A percentile compares a stretch with the other conserved stretches of the same genome.
These are phyloP conservation scores for Graphilbum sp. DNA, from an alignment of 2,329 filamentous ascomycete genomes.

Conservation along the genomic window DNA sequence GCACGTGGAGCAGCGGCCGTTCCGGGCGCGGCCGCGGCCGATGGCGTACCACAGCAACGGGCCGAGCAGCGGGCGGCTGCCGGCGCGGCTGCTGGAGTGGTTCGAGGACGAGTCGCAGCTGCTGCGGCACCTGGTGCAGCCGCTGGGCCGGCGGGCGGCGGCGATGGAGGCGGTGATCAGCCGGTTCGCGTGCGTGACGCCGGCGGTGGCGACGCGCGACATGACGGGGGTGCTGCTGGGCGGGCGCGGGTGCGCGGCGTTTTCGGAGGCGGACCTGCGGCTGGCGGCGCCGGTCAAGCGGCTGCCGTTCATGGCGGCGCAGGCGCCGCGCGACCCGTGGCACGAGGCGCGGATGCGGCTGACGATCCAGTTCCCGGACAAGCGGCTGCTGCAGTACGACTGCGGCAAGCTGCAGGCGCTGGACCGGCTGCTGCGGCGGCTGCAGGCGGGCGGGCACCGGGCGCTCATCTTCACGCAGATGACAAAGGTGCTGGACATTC, in stretches of 20 bases:
- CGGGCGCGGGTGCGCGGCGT: constrained; percentile 35
- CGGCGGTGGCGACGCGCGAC: constrained; percentile 69
- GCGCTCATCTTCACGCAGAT: constrained; percentile 98
- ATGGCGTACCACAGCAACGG: not conserved
- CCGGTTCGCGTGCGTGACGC: constrained; percentile 86
- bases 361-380: constrained; percentile 94
- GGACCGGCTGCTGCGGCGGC: constrained; percentile 66
- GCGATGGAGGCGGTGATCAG: constrained; percentile 59
- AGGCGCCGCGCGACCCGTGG: constrained; percentile 58
- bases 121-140: constrained; percentile 54
- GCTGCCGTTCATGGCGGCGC: constrained; percentile 39
- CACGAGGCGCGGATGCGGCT: constrained; percentile 85
- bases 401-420: constrained; percentile 91
- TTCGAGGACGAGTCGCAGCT: constrained; percentile 52
- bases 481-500: constrained; percentile 94
- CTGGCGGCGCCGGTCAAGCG: constrained; percentile 39
- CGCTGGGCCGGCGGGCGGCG: constrained; percentile 55
- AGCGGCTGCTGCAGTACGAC: constrained; percentile 89
- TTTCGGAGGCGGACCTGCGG: constrained; percentile 39
- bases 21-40: constrained; percentile 40
- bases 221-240: constrained; percentile 54
- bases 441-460: constrained; percentile 81
- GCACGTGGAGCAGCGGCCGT: constrained; percentile 39
- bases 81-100: constrained; percentile 54
- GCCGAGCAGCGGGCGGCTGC: constrained; percentile 24